Evolutionary conservation across 495 filamentous ascomycete species (phyloP).

Genomic region (Chaetomidium leptoderma): DNA sequence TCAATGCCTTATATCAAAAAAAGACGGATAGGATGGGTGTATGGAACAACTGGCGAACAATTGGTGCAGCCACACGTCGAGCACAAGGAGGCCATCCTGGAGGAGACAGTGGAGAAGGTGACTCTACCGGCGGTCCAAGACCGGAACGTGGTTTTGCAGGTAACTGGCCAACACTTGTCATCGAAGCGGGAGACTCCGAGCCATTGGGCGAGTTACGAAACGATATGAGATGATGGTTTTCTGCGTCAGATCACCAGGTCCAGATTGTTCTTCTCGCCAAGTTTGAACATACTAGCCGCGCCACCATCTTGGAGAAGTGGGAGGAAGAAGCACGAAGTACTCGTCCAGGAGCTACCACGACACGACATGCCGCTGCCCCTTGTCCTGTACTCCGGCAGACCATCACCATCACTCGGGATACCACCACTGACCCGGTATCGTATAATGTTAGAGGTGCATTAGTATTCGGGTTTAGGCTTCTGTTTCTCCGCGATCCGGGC

Average conservation of each 20-base stretch:
- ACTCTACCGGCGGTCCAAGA: conserved; percentile 27
- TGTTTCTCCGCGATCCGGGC: conserved; percentile 24
- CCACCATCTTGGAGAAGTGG: conserved; percentile 21
- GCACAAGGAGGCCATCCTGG: conserved; percentile 18
- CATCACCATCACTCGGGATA: conserved; percentile 3
- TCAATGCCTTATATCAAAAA: conserved; percentile 9
- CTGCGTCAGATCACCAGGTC: conserved; percentile 29
- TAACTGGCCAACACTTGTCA: conserved; percentile 34
- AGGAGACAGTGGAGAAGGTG: conserved; percentile 19
- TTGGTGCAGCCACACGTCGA: conserved; percentile 12
- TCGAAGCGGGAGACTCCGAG: conserved; percentile 31
- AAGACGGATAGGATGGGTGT: too few relatives aligned
- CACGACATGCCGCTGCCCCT: conserved; percentile 3
- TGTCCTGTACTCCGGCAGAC: conserved; percentile 3
- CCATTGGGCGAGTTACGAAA: conserved; percentile 22
- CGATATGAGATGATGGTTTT: conserved; percentile 35
- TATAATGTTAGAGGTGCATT: conserved; percentile 26
- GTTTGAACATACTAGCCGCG: conserved; percentile 14
- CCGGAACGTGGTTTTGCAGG: conserved; percentile 18
- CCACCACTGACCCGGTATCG: conserved; percentile 17
- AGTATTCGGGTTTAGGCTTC: conserved; percentile 21
- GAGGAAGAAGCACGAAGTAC: not conserved
- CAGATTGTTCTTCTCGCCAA: conserved; percentile 31
- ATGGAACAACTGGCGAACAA: conserved; percentile 16
- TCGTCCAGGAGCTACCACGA: conserved; percentile 23